Evolutionary conservation across 2,329 filamentous ascomycete genomes (phyloP).

Genomic region (Monosporascus sp.): DNA sequence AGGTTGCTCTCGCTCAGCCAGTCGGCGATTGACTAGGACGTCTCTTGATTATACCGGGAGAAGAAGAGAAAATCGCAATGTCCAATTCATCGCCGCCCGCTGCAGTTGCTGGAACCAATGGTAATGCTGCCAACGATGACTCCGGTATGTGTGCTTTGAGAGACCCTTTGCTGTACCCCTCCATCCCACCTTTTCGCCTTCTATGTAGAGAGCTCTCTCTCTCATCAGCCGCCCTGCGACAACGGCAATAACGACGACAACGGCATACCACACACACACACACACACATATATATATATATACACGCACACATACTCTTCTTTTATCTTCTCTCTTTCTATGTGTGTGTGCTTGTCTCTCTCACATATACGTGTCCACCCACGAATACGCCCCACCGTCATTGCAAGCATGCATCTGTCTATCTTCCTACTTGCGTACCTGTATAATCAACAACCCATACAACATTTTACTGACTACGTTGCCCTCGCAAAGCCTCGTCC

Average conservation of each 20-base stretch:
- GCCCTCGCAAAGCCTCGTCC: constrained; percentile 26
- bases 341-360: too few relatives aligned
- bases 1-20: not conserved
- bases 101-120: constrained; percentile 21
- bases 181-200: constrained; percentile 8
- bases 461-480: constrained; percentile 15
- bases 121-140: constrained; percentile 22
- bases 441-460: constrained; percentile 4
- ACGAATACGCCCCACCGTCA: not conserved
- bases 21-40: constrained; percentile 7
- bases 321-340: too few relatives aligned
- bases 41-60: not conserved
- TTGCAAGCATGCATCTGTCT: not conserved
- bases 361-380: not conserved
- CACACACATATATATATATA: not conserved
- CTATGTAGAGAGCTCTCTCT: not conserved
- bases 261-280: not conserved
- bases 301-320: not conserved
- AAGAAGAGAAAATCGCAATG: constrained; percentile 18
- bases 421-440: constrained; percentile 1
- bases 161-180: constrained; percentile 9
- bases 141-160: constrained; percentile 20
- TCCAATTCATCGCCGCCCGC: constrained; percentile 27
- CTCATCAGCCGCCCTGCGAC: not conserved
- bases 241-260: constrained; percentile 2